phyloP scores from a whole-genome alignment of 768 basidiomycete genomes.

The Sporobolomyces pararoseus region DNA sequence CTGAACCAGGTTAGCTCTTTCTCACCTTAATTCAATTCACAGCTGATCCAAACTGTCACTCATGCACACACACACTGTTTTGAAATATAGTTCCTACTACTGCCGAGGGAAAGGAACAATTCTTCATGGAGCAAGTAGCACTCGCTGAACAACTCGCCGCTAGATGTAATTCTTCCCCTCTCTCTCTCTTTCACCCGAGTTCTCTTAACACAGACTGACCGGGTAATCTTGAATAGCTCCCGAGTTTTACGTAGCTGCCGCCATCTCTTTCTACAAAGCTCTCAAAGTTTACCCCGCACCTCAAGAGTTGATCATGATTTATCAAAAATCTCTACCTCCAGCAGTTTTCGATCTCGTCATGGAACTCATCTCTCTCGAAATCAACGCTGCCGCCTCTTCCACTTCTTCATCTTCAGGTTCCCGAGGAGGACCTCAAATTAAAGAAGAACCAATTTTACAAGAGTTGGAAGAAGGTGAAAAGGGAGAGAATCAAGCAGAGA shows the following conservation, averaged over 20 bases:
- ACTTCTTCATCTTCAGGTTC: not conserved
- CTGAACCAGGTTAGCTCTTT: constrained; percentile 55
- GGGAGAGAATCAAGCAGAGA: constrained; percentile 8
- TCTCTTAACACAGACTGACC: not conserved
- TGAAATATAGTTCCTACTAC: constrained; percentile 54
- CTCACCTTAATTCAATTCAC: not conserved
- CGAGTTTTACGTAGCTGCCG: constrained; percentile 69
- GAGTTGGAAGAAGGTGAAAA: constrained; percentile 12
- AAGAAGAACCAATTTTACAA: not conserved
- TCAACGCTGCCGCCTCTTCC: constrained; percentile 7
- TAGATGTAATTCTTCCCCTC: constrained; percentile 60
- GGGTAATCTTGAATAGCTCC: constrained; percentile 71
- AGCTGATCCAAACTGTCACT: too few species aligned
- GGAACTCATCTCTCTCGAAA: constrained; percentile 76
- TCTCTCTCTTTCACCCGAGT: not conserved
- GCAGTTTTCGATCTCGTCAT: constrained; percentile 75
- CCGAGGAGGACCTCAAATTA: not conserved
- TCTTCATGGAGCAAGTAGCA: constrained; percentile 85
- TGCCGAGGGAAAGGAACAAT: constrained; percentile 76
- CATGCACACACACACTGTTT: too few species aligned
- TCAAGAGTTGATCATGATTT: constrained; percentile 88
- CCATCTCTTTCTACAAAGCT: constrained; percentile 86
- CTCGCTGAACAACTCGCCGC: constrained; percentile 77
- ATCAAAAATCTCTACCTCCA: constrained; percentile 77
- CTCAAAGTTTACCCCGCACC: constrained; percentile 91